phyloP scores from a whole-genome alignment of 139 green algal species.

The Pleodorina starrii region DNA sequence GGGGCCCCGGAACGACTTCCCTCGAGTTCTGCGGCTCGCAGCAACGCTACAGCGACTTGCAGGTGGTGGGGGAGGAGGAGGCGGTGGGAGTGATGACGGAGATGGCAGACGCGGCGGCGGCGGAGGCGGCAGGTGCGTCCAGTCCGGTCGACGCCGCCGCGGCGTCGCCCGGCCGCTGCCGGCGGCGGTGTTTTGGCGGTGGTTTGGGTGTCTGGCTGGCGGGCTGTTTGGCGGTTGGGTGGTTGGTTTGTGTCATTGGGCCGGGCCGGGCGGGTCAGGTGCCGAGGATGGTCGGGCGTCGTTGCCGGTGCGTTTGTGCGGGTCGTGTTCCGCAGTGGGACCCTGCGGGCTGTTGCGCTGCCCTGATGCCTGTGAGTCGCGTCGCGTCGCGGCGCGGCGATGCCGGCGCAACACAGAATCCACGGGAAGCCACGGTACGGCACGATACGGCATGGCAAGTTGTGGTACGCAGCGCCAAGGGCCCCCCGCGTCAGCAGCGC shows the following conservation, averaged over 20 bases:
- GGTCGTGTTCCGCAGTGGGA: too few relatives aligned
- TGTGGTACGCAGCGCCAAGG: too few relatives aligned
- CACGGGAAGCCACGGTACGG: too few relatives aligned
- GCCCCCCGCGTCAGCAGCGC: too few relatives aligned
- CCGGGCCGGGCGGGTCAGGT: too few relatives aligned
- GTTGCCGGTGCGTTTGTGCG: background rate
- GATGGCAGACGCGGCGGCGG: background rate
- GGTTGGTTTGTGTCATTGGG: background rate
- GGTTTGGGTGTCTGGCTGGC: background rate
- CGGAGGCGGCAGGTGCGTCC: background rate
- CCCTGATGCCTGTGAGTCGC: too few relatives aligned
- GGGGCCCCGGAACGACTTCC: background rate
- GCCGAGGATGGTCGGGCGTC: background rate
- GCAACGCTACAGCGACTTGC: background rate
- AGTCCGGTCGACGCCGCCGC: background rate
- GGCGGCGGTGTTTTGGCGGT: too few relatives aligned
- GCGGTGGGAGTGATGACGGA: background rate
- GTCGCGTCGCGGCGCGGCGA: too few relatives aligned
- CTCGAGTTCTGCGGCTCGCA: background rate
- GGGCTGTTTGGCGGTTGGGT: background rate
- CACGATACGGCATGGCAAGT: too few relatives aligned
- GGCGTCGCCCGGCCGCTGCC: background rate
- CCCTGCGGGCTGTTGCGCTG: too few relatives aligned
- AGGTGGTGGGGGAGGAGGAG: background rate
- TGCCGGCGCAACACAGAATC: too few relatives aligned